phyloP scores from a whole-genome alignment of 2,329 filamentous ascomycete species.

The Penicillium decumbens region DNA sequence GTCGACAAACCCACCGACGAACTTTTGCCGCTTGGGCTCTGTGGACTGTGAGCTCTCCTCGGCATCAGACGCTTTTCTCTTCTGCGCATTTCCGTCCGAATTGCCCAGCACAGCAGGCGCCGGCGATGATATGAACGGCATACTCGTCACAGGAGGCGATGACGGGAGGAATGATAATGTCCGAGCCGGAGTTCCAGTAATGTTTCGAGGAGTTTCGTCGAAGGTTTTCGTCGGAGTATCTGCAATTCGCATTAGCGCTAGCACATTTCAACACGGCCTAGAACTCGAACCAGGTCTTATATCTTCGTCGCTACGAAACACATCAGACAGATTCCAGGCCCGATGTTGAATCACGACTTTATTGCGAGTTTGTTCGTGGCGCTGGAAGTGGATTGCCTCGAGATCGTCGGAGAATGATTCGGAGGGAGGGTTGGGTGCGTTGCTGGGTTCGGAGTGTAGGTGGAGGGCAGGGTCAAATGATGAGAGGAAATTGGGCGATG shows the following conservation, averaged over 20 bases:
- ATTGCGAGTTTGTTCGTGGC: conserved; percentile 33
- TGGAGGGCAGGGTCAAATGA: conserved; percentile 51
- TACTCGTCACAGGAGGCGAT: conserved; percentile 32
- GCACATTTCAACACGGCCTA: background rate
- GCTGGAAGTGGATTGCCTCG: conserved; percentile 36
- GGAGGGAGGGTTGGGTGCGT: conserved; percentile 24
- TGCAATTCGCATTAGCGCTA: conserved; percentile 10
- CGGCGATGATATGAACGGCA: conserved; percentile 44
- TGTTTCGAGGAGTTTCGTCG: conserved; percentile 10
- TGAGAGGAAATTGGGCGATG: conserved; percentile 38
- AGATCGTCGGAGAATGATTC: conserved; percentile 39
- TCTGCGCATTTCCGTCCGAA: conserved; percentile 33
- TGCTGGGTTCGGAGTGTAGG: conserved; percentile 44
- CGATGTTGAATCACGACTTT: conserved; percentile 43
- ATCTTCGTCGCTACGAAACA: conserved; percentile 43
- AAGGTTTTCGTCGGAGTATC: conserved; percentile 38
- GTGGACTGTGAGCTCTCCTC: conserved; percentile 24
- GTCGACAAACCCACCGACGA: conserved; percentile 41
- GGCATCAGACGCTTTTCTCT: conserved; percentile 36
- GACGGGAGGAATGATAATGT: conserved; percentile 27
- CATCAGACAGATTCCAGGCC: conserved; percentile 41
- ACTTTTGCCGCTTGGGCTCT: conserved; percentile 40
- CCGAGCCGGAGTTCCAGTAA: conserved; percentile 11
- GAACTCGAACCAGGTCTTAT: conserved; percentile 31
- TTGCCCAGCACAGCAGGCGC: conserved; percentile 36